Evolutionary conservation across 495 filamentous ascomycete genomes (phyloP).

Genomic region (Xylaria palmicola): DNA sequence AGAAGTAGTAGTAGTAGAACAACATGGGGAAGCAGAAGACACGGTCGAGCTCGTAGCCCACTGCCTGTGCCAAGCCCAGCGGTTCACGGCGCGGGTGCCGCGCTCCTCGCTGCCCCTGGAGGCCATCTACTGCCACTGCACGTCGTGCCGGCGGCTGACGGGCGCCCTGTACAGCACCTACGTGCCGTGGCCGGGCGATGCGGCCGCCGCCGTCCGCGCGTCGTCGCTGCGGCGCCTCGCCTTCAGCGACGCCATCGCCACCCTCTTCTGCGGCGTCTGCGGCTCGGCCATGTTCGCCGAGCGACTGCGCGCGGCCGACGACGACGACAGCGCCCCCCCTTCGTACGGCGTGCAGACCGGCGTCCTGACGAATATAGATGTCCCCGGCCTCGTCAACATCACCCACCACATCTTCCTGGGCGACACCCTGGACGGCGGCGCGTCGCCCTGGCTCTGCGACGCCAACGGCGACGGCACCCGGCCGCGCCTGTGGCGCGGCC

Average conservation of each 20-base stretch:
- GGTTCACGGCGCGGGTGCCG: slow-evolving; percentile 25
- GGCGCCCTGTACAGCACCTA: slow-evolving; percentile 32
- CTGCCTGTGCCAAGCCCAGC: slow-evolving; percentile 35
- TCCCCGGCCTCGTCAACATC: slow-evolving; percentile 33
- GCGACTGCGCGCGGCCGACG: not conserved
- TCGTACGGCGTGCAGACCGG: slow-evolving; percentile 32
- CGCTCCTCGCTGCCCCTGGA: slow-evolving; percentile 25
- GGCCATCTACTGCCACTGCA: slow-evolving; percentile 41
- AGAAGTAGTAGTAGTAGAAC: not conserved
- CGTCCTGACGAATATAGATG: slow-evolving; percentile 26
- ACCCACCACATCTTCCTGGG: slow-evolving; percentile 41
- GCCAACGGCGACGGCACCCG: slow-evolving; percentile 25
- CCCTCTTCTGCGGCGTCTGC: slow-evolving; percentile 49
- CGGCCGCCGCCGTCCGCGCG: not conserved
- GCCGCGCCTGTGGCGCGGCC: slow-evolving; percentile 11
- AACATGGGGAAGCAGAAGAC: too few species aligned
- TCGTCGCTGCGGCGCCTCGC: slow-evolving; percentile 33
- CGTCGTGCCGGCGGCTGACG: slow-evolving; percentile 38
- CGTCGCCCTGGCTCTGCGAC: slow-evolving; percentile 35
- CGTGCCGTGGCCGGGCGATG: slow-evolving; percentile 18
- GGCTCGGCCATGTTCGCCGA: slow-evolving; percentile 45
- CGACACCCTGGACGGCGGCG: slow-evolving; percentile 47
- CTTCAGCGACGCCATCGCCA: slow-evolving; percentile 25
- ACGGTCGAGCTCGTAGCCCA: slow-evolving; percentile 22
- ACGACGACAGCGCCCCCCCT: slow-evolving; percentile 15